Base-by-base conservation (phyloP, 1,284 basidiomycete species). In the Moesziomyces parantarcticus region DNA sequence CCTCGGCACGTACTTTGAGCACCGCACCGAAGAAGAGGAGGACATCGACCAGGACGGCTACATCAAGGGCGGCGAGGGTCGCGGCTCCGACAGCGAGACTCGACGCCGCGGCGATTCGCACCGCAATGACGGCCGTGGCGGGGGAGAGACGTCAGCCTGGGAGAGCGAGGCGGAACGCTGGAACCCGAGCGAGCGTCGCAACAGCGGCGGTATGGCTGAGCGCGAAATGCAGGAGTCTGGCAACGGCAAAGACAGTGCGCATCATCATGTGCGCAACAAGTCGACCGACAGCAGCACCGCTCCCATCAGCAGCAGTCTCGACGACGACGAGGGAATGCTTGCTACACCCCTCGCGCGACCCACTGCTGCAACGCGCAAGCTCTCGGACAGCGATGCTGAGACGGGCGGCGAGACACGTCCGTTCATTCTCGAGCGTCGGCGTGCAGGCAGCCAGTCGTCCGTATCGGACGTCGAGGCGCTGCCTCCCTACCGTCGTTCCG, bases 1-100 rank as follows among this genome's bases (percentile, higher is more conserved):
- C 81, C 90, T 94, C 77, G 92, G 91, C 23, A 68, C 68, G 32
- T 83, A 83, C 63, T 83, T 83, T 52, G 80, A 76, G 42, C 62
- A 75, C 23, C 57, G 67, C 41, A 57, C 69, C 44, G 80, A 82
- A 39, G 78, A 79, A 25, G 75, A 75, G 18, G 72, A 80, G 49
- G 72, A 78, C 21, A 79, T 83, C 25, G 82, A 83, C 39, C 74
- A 68, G 21, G 65, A 82, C 21, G 82, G 82, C 25, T 83, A 80
- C 53, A 83, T 83, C 58, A 73, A 80, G 42, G 79, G 77, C 18
- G 78, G 77, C 40, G 78, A 82, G 50, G 72, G 76, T 22, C 48
- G 69, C 50, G 73, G 74, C 21, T 69, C 63, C 7, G 72, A 71
- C 34, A 70, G 68, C 43, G 75, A 72, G 56, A 60, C 60, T 56